These are phyloP conservation scores for Flueggea neowawraea DNA, from an alignment of 441 rosid genomes.

Conservation along the genomic window DNA sequence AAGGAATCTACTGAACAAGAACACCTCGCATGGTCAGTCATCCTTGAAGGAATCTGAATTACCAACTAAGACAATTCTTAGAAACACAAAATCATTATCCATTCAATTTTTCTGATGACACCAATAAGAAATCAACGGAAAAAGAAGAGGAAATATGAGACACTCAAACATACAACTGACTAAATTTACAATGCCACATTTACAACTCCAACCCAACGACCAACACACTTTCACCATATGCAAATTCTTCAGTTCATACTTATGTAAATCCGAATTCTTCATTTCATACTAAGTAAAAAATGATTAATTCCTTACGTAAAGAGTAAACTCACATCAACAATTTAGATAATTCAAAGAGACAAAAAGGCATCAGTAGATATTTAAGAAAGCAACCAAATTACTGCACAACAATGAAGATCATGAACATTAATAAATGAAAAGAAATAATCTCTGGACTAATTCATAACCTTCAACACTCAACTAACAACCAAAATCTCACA, in stretches of 20 bases:
- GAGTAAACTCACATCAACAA: no score
- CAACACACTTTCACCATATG: no score
- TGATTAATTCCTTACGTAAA: no score
- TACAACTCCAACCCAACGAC: no score
- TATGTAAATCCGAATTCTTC: no score
- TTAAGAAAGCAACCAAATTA: background rate
- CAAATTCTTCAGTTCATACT: no score
- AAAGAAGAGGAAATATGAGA: no score
- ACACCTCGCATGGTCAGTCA: constrained; percentile 12
- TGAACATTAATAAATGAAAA: background rate
- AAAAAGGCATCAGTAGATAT: background rate
- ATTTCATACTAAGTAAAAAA: no score
- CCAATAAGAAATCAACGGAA: no score
- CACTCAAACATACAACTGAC: no score
- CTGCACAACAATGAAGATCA: background rate
- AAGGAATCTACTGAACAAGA: constrained; percentile 7
- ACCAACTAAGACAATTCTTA: background rate
- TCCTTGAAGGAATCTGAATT: background rate
- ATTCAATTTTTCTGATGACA: background rate
- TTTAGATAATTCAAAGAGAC: no score
- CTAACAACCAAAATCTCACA: background rate
- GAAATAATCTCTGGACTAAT: background rate
- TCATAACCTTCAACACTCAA: background rate
- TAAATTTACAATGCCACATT: no score
- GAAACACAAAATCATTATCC: background rate